A percentile compares a stretch with the other conserved stretches of the same genome.
Evolutionary conservation across 352 stramenopile species (phyloP).

Genomic region (Globisporangium abappressorium): DNA sequence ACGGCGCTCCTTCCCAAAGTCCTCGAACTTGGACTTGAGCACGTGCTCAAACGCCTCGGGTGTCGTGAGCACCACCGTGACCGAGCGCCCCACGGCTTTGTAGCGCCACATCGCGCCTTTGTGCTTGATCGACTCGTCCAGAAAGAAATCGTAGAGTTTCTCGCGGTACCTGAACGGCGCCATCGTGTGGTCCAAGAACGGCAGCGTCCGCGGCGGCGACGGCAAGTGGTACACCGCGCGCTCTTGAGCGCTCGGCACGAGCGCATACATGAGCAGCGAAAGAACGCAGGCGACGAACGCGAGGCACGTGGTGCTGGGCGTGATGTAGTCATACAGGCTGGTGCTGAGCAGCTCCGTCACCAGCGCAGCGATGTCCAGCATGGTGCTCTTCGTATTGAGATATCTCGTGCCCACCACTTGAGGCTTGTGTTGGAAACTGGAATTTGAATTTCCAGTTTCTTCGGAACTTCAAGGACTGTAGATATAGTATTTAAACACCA

Average conservation of each 20-base stretch:
- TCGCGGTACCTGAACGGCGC: constrained; percentile 21
- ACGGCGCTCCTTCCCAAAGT: constrained; percentile 45
- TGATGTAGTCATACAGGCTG: not conserved
- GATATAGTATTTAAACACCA: not conserved
- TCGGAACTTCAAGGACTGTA: not conserved
- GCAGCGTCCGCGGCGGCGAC: constrained; percentile 24
- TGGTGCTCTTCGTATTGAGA: not conserved
- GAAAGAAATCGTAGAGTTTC: constrained; percentile 34
- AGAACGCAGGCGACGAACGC: not conserved
- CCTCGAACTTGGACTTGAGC: constrained; percentile 42
- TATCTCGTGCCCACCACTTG: no score
- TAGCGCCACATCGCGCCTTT: constrained; percentile 15
- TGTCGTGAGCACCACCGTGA: constrained; percentile 26
- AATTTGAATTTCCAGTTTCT: not conserved
- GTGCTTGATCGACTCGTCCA: constrained; percentile 27
- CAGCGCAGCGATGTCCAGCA: not conserved
- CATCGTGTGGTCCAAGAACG: constrained; percentile 33
- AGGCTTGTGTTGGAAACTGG: not conserved
- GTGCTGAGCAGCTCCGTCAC: not conserved
- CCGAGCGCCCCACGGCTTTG: constrained; percentile 2
- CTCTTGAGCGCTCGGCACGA: constrained; percentile 1
- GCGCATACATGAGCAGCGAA: not conserved
- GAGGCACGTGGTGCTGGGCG: not conserved
- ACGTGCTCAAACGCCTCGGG: constrained; percentile 29
- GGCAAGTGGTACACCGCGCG: constrained; percentile 6